Base-by-base conservation (phyloP, 1,139 yeast genomes). In the Pichiaceae sp. region DNA sequence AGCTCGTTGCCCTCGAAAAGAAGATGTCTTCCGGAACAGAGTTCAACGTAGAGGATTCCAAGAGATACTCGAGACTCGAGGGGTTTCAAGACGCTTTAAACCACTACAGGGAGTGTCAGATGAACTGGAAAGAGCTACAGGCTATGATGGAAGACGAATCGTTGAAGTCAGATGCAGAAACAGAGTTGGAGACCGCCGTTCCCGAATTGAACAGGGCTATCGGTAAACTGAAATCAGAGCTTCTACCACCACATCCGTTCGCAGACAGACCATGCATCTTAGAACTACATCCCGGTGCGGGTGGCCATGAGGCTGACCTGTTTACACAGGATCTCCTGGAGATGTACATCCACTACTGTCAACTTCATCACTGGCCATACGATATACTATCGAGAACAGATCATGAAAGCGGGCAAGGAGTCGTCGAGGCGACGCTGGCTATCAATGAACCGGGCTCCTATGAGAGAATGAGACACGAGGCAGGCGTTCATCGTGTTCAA, bases 401-500 rank as follows among this genome's bases (percentile, higher is more conserved):
- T 23, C 70, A 68, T 40, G 62, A 58, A 17, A 64, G 70, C 19
- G 83, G 84, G 0, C 70, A 71, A 32, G 91, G 86, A 9, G 60
- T 87, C 15, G 70, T 78, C 17, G 96, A 87, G 54, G 94, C 89
- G 0, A 79, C 89, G 25, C 47, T 93, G 28, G 66, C 77, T 41
- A 70, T 91, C 8, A 82, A 83, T 46, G 75, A 77, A 39, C 79
- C 83, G 0, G 95, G 95, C 1, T 71, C 94, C 1, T 91, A 79
- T 54, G 79, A 80, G 45, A 52, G 68, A 23, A 60, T 91, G 40
- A 71, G 93, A 43, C 80, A 75, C 51, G 99, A 91, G 56, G 86
- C 95, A 36, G 99, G 99, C 1, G 96, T 91, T 12, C 99, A 91
- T 55, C 64, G 99, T 36, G 98, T 91, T 2, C 99, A 91, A 56